Conservation (phyloP, 768 basidiomycete genomes). For the Rhizopogon vulgaris region DNA sequence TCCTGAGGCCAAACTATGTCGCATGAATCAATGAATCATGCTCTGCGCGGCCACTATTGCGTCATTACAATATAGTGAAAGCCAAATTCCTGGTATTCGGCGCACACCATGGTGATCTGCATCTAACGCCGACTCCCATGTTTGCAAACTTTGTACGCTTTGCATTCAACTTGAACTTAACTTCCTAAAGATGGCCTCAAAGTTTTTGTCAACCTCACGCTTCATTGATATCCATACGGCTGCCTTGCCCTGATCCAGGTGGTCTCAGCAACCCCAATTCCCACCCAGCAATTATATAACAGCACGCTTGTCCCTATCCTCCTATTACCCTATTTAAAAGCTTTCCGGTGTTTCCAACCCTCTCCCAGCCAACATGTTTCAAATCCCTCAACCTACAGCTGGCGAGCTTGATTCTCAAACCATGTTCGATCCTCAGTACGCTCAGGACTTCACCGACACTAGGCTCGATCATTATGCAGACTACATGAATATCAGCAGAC, state of each 20-base stretch:
- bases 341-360: background rate
- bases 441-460: background rate
- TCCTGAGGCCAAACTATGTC: too few species aligned
- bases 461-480: background rate
- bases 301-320: too few species aligned
- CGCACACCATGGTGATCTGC: too few species aligned
- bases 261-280: background rate
- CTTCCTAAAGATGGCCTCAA: too few species aligned
- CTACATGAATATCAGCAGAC: background rate
- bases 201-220: background rate
- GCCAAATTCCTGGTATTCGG: too few species aligned
- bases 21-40: too few species aligned
- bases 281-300: background rate
- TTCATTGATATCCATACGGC: background rate
- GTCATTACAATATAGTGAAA: too few species aligned
- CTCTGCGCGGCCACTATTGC: too few species aligned
- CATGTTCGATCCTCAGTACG: background rate
- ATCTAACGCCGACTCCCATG: too few species aligned
- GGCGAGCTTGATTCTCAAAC: background rate
- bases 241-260: background rate
- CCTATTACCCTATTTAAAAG: background rate
- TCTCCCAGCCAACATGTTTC: background rate
- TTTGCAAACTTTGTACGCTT: too few species aligned
- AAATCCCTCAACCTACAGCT: background rate
- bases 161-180: background rate